phyloP scores from a whole-genome alignment of 352 stramenopile species.

The Phytophthora citrophthora region DNA sequence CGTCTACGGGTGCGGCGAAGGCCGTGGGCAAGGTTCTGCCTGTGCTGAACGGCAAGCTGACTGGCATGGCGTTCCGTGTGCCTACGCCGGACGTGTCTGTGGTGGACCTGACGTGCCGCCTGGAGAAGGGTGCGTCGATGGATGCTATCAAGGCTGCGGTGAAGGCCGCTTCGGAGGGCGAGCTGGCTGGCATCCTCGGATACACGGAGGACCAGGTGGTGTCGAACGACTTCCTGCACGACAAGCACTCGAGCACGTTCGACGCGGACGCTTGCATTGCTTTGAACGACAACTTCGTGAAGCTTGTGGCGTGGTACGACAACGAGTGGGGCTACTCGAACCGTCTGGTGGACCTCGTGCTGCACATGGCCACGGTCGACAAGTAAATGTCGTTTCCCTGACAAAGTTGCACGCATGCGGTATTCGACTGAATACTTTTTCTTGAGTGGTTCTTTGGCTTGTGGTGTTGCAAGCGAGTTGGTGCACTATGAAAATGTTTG shows the following conservation, averaged over 20 bases:
- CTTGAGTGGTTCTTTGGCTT: constrained; percentile 9
- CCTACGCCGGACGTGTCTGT: constrained; percentile 90
- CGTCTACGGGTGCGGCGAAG: constrained; percentile 97
- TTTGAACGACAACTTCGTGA: constrained; percentile 98
- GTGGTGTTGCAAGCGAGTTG: constrained; percentile 19
- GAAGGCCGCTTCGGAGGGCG: constrained; percentile 92
- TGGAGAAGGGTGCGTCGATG: constrained; percentile 93
- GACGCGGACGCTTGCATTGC: constrained; percentile 38
- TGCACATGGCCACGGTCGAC: constrained; percentile 90
- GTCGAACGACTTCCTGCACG: constrained; percentile 96
- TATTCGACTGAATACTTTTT: background rate
- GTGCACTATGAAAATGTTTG: constrained; percentile 20
- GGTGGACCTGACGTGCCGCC: constrained; percentile 86
- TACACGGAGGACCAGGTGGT: constrained; percentile 98
- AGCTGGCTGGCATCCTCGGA: constrained; percentile 97
- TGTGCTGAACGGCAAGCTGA: constrained; percentile 92
- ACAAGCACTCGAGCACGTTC: constrained; percentile 70
- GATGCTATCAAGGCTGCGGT: constrained; percentile 98
- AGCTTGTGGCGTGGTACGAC: constrained; percentile 99
- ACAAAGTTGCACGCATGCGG: constrained; percentile 7
- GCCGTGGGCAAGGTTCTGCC: constrained; percentile 77
- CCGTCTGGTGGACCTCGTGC: constrained; percentile 97
- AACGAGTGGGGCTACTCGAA: constrained; percentile 98
- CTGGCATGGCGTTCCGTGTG: constrained; percentile 93
- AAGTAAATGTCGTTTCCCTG: constrained; percentile 24